Evolutionary conservation across 2,329 filamentous ascomycete species (phyloP).

Genomic region (Claviceps purpurea): DNA sequence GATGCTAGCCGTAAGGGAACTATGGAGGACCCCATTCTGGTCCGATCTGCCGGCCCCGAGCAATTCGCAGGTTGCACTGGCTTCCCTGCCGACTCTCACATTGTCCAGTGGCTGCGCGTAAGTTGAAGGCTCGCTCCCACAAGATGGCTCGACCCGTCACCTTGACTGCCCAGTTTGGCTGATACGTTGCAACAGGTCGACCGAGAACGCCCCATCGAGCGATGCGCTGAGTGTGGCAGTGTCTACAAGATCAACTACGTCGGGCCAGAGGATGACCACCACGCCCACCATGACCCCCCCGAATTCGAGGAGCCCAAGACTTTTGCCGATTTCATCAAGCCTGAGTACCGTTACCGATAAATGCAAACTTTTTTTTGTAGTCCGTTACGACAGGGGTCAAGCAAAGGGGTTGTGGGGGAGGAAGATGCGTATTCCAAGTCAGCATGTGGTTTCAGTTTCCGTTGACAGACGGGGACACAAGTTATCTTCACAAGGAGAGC

Average conservation of each 20-base stretch:
- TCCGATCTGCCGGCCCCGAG: constrained; percentile 88
- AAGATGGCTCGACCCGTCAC: too few species aligned
- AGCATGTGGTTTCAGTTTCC: constrained; percentile 10
- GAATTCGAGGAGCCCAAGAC: constrained; percentile 82
- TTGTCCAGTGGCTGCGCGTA: constrained; percentile 82
- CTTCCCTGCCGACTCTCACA: constrained; percentile 81
- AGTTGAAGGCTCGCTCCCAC: constrained; percentile 20
- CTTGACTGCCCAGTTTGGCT: neutral
- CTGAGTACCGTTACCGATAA: constrained; percentile 71
- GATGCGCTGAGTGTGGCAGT: constrained; percentile 92
- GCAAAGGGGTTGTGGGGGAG: neutral
- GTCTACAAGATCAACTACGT: constrained; percentile 98
- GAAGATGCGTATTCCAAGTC: constrained; percentile 10
- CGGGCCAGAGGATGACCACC: constrained; percentile 63
- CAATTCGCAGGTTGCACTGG: constrained; percentile 96
- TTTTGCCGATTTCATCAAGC: constrained; percentile 90
- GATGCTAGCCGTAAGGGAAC: constrained; percentile 89
- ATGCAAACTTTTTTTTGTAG: constrained; percentile 9
- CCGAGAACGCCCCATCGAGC: constrained; percentile 80
- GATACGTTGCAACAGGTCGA: constrained; percentile 47
- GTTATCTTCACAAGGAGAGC: constrained; percentile 10
- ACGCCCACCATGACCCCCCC: constrained; percentile 45
- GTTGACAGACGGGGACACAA: constrained; percentile 8
- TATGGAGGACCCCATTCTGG: constrained; percentile 74
- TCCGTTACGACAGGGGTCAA: constrained; percentile 4